Percentiles rank a stretch among this genome's conserved stretches.
These are phyloP conservation scores for Eutrema japonicum DNA, from an alignment of 345 rosid genomes.

Conservation along the genomic window DNA sequence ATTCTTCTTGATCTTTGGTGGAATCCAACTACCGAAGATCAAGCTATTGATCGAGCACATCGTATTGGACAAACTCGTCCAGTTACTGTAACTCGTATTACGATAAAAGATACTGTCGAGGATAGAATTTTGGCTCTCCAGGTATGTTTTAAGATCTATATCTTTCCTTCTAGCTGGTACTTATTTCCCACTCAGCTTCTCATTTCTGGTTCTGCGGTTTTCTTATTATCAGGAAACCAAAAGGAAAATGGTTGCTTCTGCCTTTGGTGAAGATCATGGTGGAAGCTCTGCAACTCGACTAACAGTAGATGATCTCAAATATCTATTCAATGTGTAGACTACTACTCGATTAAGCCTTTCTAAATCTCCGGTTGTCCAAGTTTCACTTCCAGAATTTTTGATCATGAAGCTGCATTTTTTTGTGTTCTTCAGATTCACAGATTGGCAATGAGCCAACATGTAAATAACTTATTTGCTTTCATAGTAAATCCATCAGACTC, in stretches of 20 bases:
- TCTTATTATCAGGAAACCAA: constrained; percentile 73
- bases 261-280: constrained; percentile 91
- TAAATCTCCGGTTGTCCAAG: constrained; percentile 23
- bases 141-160: constrained; percentile 50
- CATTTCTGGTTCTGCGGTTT: constrained; percentile 24
- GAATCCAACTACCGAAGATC: constrained; percentile 77
- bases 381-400: constrained; percentile 36
- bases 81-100: constrained; percentile 86
- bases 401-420: constrained; percentile 46
- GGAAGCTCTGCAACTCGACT: constrained; percentile 78
- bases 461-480: constrained; percentile 47
- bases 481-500: constrained; percentile 40
- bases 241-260: constrained; percentile 94
- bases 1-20: constrained; percentile 97
- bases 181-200: background rate
- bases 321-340: constrained; percentile 56
- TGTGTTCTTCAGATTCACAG: constrained; percentile 49
- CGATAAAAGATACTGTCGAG: constrained; percentile 82
- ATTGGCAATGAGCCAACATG: constrained; percentile 44
- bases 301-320: constrained; percentile 85
- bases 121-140: constrained; percentile 87
- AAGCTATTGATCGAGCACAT: constrained; percentile 81
- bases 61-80: constrained; percentile 98
- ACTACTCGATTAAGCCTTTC: constrained; percentile 43
- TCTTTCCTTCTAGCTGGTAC: constrained; percentile 8